Evolutionary conservation across 306 rosid genomes (phyloP), one percentile per base, ranked within the genome.

Genomic region (Sindora glabra): DNA sequence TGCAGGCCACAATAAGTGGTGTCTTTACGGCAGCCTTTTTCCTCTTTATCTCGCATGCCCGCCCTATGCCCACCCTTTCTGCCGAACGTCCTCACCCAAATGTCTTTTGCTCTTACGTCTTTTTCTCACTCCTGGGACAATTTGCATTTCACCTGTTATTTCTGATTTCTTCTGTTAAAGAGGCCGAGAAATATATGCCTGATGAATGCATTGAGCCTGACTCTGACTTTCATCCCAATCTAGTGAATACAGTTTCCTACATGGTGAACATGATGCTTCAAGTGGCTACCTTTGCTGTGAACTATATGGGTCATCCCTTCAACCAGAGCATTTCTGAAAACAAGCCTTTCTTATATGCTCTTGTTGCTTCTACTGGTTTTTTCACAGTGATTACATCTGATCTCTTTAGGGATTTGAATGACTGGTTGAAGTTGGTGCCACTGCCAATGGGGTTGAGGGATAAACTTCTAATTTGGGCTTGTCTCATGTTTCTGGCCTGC

Each of bases 261-360:
- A 94, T 84, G 97, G 99, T 94, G 56, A 79, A 77, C 83, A 86
- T 94, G 99, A 94, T 94, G 99, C 81, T 94, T 56, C 99, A 94
- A 84, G 99, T 94, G 76, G 99, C 99, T n/a, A 94, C 99, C 29
- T 94, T 94, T 48, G 95, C 97, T 29, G 99, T 94, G 56, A 94
- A 94, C 82, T 94, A 94, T 65, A 94, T 89, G 99, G 97, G 99
- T 10, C 99, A 94, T 64, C 99, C 99, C 21, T 94, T 94, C 73
- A 94, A 94, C 81, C 99, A 94, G 78, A 94, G 99, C 69, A 78
- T 94, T 51, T 68, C 90, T 1, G 96, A 94, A 58, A 94, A 94
- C 82, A 86, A 74, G 56, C 99, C 97, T 0, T 94, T 94, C 75
- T 59, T 66, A 53, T 89, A 73, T 49, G 99, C 99, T 1, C 94